Evolutionary conservation across 2,329 filamentous ascomycete genomes (phyloP).

Genomic region (Diaporthe australafricana): DNA sequence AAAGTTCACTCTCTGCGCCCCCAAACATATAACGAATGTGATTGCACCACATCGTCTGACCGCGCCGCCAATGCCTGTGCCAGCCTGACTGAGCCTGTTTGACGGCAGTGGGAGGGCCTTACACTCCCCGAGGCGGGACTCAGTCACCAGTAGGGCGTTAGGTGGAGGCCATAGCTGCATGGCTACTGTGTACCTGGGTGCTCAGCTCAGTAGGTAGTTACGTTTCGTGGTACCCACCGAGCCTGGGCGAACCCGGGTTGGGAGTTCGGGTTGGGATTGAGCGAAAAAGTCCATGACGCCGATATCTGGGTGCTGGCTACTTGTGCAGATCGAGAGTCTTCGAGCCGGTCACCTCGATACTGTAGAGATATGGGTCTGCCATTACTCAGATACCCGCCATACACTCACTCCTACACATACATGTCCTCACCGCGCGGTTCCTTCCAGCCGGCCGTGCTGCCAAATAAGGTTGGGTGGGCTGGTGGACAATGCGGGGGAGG

Average conservation of each 20-base stretch:
- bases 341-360: background rate
- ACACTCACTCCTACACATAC: background rate
- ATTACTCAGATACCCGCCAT: background rate
- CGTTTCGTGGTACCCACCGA: background rate
- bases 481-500: background rate
- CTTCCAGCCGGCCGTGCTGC: background rate
- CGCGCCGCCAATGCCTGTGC: no score
- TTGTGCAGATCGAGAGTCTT: background rate
- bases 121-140: no score
- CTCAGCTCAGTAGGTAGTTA: no score
- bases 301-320: background rate
- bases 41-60: no score
- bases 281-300: constrained; percentile 12
- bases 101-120: background rate
- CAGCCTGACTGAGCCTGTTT: no score
- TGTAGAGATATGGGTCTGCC: background rate
- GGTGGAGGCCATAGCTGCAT: no score
- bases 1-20: background rate
- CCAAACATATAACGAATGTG: background rate
- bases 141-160: no score
- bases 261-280: background rate
- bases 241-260: background rate
- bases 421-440: no score
- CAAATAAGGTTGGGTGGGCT: background rate
- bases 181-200: no score